Percentiles rank a stretch among this genome's conserved stretches.
Evolutionary conservation across 441 rosid genomes (phyloP).

Genomic region (Adansonia rubrostipa): DNA sequence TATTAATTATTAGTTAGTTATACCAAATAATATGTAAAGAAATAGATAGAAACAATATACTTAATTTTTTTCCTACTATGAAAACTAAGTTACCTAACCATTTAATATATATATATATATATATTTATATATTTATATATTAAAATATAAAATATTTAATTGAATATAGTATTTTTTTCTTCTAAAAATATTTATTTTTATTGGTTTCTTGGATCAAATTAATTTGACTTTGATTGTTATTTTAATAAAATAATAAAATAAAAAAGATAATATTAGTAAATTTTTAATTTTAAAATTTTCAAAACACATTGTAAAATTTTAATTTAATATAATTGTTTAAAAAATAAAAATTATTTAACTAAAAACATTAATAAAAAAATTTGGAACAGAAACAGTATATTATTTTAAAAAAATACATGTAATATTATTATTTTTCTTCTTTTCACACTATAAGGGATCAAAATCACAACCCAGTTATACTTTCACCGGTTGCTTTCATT

Average conservation of each 20-base stretch:
- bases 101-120: background rate
- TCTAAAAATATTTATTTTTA: background rate
- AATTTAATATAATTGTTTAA: no score
- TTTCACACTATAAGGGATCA: constrained; percentile 42
- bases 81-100: background rate
- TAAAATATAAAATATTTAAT: background rate
- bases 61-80: background rate
- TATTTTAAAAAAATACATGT: background rate
- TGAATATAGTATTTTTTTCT: background rate
- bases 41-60: background rate
- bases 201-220: background rate
- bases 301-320: background rate
- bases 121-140: background rate
- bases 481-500: constrained; percentile 33
- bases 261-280: background rate
- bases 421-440: constrained; percentile 23
- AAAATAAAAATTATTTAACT: background rate
- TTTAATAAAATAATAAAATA: background rate
- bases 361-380: background rate
- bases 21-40: background rate
- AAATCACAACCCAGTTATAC: constrained; percentile 37
- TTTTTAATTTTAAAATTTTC: no score
- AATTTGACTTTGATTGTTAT: background rate
- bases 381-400: no score
- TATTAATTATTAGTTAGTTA: background rate